phyloP scores from a whole-genome alignment of 2,329 filamentous ascomycete species.

The Diaporthe citri region DNA sequence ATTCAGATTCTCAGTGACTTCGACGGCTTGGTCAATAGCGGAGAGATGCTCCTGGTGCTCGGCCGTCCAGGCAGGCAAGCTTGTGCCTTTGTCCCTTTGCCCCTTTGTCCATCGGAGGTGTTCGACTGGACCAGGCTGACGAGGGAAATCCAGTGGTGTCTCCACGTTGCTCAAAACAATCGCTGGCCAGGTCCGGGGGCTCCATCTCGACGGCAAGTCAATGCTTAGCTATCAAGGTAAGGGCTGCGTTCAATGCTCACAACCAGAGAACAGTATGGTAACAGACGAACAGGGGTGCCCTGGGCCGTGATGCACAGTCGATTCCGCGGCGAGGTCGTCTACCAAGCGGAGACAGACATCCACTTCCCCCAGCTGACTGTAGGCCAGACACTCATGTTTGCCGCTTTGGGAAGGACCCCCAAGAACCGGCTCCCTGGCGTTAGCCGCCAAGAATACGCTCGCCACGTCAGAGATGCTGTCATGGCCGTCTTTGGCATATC shows the following conservation, averaged over 20 bases:
- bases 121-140: conserved; percentile 72
- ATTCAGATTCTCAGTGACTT: conserved; percentile 78
- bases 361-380: conserved; percentile 84
- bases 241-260: background rate
- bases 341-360: conserved; percentile 86
- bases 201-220: conserved; percentile 24
- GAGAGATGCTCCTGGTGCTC: conserved; percentile 83
- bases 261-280: background rate
- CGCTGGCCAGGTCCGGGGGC: conserved; percentile 28
- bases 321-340: conserved; percentile 88
- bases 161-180: conserved; percentile 36
- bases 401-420: conserved; percentile 77
- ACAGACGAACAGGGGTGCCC: conserved; percentile 63
- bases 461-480: conserved; percentile 76
- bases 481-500: conserved; percentile 83
- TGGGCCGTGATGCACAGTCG: conserved; percentile 80
- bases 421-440: conserved; percentile 71
- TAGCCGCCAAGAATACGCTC: conserved; percentile 64
- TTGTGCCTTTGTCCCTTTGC: conserved; percentile 83
- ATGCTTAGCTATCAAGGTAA: conserved; percentile 38
- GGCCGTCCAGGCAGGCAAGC: conserved; percentile 81
- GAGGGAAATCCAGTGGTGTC: conserved; percentile 46
- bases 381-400: conserved; percentile 83
- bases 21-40: conserved; percentile 76
- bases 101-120: conserved; percentile 82